Conservation (phyloP, 805 yeast species). For the Wickerhamomyces chambardii region DNA sequence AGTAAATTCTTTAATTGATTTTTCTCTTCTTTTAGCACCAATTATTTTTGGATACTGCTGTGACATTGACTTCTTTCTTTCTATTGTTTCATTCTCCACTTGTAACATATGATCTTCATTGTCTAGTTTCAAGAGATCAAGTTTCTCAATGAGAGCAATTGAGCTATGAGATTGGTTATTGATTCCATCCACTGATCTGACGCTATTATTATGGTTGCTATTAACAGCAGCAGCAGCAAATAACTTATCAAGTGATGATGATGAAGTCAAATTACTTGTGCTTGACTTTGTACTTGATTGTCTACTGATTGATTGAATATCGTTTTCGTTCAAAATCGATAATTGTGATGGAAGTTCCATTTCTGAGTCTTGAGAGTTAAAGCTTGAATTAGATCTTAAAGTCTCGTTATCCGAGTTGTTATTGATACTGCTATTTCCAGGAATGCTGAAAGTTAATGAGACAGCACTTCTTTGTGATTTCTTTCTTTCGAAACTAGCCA, state of each 20-base stretch:
- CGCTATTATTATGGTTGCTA: too few relatives aligned
- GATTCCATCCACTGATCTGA: too few relatives aligned
- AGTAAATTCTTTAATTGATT: slow-evolving; percentile 61
- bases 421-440: too few relatives aligned
- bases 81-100: slow-evolving; percentile 36
- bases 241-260: too few relatives aligned
- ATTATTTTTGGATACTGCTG: slow-evolving; percentile 30
- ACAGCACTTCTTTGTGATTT: neutral
- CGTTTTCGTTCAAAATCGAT: slow-evolving; percentile 28
- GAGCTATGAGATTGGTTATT: too few relatives aligned
- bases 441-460: neutral
- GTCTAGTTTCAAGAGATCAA: too few relatives aligned
- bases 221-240: too few relatives aligned
- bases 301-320: slow-evolving; percentile 17
- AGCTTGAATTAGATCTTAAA: neutral
- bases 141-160: too few relatives aligned
- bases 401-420: neutral
- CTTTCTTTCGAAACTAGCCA: neutral
- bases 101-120: slow-evolving; percentile 32
- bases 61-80: slow-evolving; percentile 25
- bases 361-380: neutral
- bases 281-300: slow-evolving; percentile 15
- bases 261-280: slow-evolving; percentile 6
- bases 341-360: slow-evolving; percentile 28
- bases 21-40: slow-evolving; percentile 64